Evolutionary conservation across 257 asterid species (phyloP).

Genomic region (Gardenia jasminoides): DNA sequence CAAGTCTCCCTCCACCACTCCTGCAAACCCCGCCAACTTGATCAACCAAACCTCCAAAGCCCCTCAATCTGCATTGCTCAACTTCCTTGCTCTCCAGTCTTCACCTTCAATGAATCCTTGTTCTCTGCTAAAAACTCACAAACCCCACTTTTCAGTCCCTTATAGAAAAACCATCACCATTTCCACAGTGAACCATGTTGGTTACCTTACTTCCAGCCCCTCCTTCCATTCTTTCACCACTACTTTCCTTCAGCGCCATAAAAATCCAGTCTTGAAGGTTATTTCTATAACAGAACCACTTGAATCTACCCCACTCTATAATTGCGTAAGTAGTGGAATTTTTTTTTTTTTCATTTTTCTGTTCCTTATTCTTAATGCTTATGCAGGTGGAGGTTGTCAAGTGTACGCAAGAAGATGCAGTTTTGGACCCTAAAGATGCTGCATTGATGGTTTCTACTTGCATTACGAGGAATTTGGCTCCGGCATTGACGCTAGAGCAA

Average conservation of each 20-base stretch:
- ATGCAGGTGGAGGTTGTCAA: conserved; percentile 45
- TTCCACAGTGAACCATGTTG: neutral
- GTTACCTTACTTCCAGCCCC: neutral
- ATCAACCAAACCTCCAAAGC: neutral
- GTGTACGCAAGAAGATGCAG: conserved; percentile 40
- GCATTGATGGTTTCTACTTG: conserved; percentile 78
- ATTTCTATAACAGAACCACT: neutral
- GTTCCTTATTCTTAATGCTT: neutral
- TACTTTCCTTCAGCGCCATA: conserved; percentile 1
- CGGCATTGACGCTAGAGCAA: conserved; percentile 67
- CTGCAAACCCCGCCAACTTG: neutral
- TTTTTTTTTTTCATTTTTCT: conserved; percentile 12
- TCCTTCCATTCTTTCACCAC: neutral
- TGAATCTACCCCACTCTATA: neutral
- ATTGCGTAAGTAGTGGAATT: neutral
- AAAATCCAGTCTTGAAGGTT: conserved; percentile 11
- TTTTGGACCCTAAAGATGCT: conserved; percentile 66
- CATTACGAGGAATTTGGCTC: conserved; percentile 69
- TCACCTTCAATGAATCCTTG: conserved; percentile 8
- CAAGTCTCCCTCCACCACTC: neutral
- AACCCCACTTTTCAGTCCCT: neutral
- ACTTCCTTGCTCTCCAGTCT: too few relatives aligned
- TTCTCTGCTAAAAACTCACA: neutral
- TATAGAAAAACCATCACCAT: neutral
- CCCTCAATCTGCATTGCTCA: neutral